A percentile compares a stretch with the other conserved stretches of the same genome.
Conservation (phyloP, 1,284 basidiomycete species). For the Bjerkandera adusta region DNA sequence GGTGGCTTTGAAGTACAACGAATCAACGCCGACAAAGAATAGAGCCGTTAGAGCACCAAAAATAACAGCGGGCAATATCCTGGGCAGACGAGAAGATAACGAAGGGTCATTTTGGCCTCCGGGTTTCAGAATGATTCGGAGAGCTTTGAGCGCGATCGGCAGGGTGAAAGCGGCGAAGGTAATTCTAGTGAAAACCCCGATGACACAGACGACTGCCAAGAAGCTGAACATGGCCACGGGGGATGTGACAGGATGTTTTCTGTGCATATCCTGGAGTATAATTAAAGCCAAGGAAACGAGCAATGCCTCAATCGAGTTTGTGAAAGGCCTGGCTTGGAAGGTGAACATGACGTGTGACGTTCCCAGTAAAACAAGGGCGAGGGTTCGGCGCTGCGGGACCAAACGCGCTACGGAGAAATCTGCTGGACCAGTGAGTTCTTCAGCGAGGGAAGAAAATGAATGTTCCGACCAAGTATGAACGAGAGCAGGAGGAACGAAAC, state of each 20-base stretch:
- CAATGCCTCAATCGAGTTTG: constrained; percentile 37
- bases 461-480: constrained; percentile 31
- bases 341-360: constrained; percentile 38
- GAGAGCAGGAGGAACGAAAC: constrained; percentile 32
- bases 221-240: background rate
- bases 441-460: background rate
- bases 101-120: constrained; percentile 1
- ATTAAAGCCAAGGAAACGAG: constrained; percentile 31
- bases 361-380: constrained; percentile 33
- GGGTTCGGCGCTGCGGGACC: constrained; percentile 21
- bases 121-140: constrained; percentile 15
- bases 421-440: constrained; percentile 13
- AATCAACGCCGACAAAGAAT: constrained; percentile 30
- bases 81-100: constrained; percentile 16
- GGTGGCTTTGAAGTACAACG: constrained; percentile 30
- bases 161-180: constrained; percentile 36
- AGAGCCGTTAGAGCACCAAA: constrained; percentile 15
- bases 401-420: constrained; percentile 31
- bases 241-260: background rate
- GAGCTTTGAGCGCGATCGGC: constrained; percentile 29
- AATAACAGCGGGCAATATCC: constrained; percentile 21
- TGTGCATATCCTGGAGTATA: constrained; percentile 14
- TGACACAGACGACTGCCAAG: constrained; percentile 21
- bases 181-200: constrained; percentile 34
- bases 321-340: constrained; percentile 40